Percentiles rank a stretch among this genome's conserved stretches.
phyloP scores from a whole-genome alignment of 208 protist species.

The Leishmania arabica region DNA sequence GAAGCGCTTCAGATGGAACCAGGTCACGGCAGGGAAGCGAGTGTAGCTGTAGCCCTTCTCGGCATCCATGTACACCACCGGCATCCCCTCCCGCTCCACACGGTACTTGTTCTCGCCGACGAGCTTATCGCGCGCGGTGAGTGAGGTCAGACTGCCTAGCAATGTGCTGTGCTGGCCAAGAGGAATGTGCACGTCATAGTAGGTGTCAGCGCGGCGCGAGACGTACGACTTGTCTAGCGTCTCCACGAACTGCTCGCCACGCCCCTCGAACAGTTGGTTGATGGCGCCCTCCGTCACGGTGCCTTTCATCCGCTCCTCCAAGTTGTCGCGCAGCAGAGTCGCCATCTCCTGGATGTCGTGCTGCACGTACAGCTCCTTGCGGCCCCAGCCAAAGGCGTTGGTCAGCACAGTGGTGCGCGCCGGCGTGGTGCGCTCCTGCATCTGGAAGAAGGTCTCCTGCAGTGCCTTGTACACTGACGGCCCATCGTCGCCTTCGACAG shows the following conservation, averaged over 20 bases:
- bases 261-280: constrained; percentile 84
- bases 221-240: constrained; percentile 81
- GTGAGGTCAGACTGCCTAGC: constrained; percentile 67
- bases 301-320: constrained; percentile 91
- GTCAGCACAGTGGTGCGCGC: constrained; percentile 84
- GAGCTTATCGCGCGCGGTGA: constrained; percentile 81
- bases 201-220: constrained; percentile 71
- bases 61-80: constrained; percentile 86
- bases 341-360: constrained; percentile 94
- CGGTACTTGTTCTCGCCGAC: constrained; percentile 92
- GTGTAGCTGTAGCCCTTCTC: constrained; percentile 80
- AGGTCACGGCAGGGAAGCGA: constrained; percentile 85
- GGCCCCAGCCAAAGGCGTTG: constrained; percentile 88
- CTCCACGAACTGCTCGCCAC: constrained; percentile 79
- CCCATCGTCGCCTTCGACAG: constrained; percentile 39
- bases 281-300: constrained; percentile 85
- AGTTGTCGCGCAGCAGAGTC: constrained; percentile 82
- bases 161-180: constrained; percentile 67
- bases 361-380: constrained; percentile 80
- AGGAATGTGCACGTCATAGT: constrained; percentile 91
- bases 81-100: constrained; percentile 76
- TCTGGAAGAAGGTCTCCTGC: constrained; percentile 86
- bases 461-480: constrained; percentile 64
- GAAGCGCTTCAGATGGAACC: constrained; percentile 93
- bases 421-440: constrained; percentile 75